A percentile compares a stretch with the other conserved stretches of the same genome.
Conservation (phyloP, 2,329 filamentous ascomycete genomes). For the Colletotrichum camelliae region DNA sequence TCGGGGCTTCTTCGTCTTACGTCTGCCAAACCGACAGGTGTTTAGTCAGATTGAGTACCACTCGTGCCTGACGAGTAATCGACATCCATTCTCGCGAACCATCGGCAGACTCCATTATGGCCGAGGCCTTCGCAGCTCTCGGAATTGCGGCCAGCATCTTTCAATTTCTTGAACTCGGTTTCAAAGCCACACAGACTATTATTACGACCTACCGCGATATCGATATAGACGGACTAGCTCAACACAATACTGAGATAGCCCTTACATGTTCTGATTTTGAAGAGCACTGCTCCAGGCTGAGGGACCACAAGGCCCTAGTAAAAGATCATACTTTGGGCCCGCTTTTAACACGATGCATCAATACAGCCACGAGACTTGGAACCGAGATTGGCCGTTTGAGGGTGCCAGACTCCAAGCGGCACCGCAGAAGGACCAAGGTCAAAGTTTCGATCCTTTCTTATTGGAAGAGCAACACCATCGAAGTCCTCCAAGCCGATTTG, state of each 20-base stretch:
- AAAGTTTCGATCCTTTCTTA: background rate
- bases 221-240: background rate
- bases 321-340: background rate
- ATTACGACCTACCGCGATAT: background rate
- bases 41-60: no score
- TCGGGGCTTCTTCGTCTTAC: no score
- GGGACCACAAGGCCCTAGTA: background rate
- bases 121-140: slow-evolving; percentile 38
- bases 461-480: background rate
- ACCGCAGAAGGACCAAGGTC: background rate
- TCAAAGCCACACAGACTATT: background rate
- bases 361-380: background rate
- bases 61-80: no score
- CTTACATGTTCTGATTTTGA: background rate
- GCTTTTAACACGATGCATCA: background rate
- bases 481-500: background rate
- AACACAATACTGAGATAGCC: background rate
- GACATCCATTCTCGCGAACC: no score
- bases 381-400: background rate
- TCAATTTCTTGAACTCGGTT: slow-evolving; percentile 11
- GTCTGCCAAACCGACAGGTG: no score
- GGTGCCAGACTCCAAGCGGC: accelerated
- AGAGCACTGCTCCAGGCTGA: background rate
- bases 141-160: slow-evolving; percentile 35
- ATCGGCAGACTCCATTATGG: background rate